phyloP scores from a whole-genome alignment of 768 basidiomycete genomes.

The Vararia minispora region DNA sequence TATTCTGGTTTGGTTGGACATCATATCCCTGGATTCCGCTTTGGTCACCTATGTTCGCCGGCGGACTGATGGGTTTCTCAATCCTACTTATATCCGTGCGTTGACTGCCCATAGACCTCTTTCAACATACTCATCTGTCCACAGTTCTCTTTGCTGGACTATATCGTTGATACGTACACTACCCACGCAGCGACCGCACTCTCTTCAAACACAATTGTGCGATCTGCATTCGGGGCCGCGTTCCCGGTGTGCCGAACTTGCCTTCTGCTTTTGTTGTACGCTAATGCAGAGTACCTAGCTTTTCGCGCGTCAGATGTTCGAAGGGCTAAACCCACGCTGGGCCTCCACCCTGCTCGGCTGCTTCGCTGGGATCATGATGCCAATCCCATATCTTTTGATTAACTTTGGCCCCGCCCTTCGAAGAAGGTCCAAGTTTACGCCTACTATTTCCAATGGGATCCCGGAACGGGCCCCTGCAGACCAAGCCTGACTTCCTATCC shows the following conservation, averaged over 20 bases:
- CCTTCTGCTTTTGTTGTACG: too few relatives aligned
- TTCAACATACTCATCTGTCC: not conserved
- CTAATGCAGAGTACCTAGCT: slow-evolving; percentile 25
- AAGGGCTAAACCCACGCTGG: slow-evolving; percentile 39
- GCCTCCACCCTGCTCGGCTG: slow-evolving; percentile 47
- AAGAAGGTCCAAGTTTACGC: too few relatives aligned
- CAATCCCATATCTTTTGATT: too few relatives aligned
- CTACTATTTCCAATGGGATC: too few relatives aligned
- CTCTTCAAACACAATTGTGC: slow-evolving; percentile 39
- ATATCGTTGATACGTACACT: slow-evolving; percentile 51
- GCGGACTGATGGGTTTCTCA: slow-evolving; percentile 38
- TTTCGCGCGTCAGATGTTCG: slow-evolving; percentile 45
- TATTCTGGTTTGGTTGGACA: slow-evolving; percentile 68
- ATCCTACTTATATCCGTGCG: slow-evolving; percentile 44
- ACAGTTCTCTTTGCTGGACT: slow-evolving; percentile 44
- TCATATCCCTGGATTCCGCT: slow-evolving; percentile 39
- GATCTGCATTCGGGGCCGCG: slow-evolving; percentile 36
- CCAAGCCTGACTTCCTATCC: too few relatives aligned
- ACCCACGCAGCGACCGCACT: slow-evolving; percentile 45
- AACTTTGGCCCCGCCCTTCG: too few relatives aligned
- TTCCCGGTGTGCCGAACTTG: slow-evolving; percentile 16
- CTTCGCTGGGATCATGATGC: slow-evolving; percentile 38
- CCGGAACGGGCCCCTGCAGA: too few relatives aligned
- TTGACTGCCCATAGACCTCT: too few relatives aligned
- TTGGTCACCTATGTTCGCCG: slow-evolving; percentile 43